A percentile compares a stretch with the other conserved stretches of the same genome.
phyloP scores from a whole-genome alignment of 768 basidiomycete species.

The Asterophora parasitica region DNA sequence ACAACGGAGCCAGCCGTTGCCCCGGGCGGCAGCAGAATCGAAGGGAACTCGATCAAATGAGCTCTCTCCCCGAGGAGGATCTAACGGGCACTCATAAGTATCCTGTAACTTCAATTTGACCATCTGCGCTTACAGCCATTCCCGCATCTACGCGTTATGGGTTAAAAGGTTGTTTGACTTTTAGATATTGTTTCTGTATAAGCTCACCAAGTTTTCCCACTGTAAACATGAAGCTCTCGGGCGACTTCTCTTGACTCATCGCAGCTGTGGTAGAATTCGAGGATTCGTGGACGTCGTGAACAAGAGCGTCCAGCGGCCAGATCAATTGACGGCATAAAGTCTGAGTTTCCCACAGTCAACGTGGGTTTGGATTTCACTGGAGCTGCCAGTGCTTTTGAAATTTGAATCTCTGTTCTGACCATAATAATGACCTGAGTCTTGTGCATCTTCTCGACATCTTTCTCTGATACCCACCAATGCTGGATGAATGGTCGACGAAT shows the following conservation, averaged over 20 bases:
- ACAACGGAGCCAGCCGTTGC: conserved; percentile 93
- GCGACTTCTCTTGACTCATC: conserved; percentile 29
- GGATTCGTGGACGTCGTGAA: conserved; percentile 7
- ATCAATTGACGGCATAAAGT: neutral
- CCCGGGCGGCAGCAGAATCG: conserved; percentile 88
- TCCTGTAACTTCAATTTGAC: neutral
- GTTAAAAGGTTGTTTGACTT: conserved; percentile 1
- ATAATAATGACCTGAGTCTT: conserved; percentile 8
- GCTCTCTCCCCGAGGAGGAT: conserved; percentile 91
- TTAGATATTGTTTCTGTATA: conserved; percentile 22
- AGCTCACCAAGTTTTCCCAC: conserved; percentile 85
- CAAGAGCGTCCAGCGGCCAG: conserved; percentile 2
- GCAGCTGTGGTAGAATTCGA: conserved; percentile 1
- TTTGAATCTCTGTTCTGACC: neutral
- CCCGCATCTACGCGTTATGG: conserved; percentile 67
- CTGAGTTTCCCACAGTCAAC: conserved; percentile 12
- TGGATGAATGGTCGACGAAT: conserved; percentile 30
- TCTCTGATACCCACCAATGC: conserved; percentile 16
- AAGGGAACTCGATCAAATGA: conserved; percentile 97
- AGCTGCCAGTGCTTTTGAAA: too few relatives aligned
- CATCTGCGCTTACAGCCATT: conserved; percentile 67
- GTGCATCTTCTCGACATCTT: neutral
- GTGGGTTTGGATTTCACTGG: neutral
- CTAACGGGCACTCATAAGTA: conserved; percentile 33
- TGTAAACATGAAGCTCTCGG: conserved; percentile 83